Percentiles rank a stretch among this genome's conserved stretches.
Conservation (phyloP, 2,329 filamentous ascomycete genomes). For the Penicillium corylophilum region DNA sequence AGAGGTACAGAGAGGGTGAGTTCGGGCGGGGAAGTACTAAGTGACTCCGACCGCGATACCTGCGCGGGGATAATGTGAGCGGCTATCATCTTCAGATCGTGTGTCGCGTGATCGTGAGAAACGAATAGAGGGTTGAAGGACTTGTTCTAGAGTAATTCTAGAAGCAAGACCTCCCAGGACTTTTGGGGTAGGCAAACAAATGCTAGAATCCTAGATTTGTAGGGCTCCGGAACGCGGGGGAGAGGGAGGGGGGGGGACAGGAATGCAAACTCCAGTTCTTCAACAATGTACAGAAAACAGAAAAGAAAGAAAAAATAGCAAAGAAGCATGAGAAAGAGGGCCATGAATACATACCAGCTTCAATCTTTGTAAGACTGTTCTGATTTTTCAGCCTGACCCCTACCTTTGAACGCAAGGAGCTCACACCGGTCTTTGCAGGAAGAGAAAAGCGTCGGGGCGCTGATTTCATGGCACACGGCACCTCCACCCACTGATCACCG, state of each 20-base stretch:
- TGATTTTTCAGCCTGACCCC: slow-evolving; percentile 5
- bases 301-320: neutral
- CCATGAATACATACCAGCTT: slow-evolving; percentile 7
- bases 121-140: neutral
- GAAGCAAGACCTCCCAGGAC: neutral
- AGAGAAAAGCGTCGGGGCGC: slow-evolving; percentile 20
- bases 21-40: slow-evolving; percentile 22
- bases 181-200: neutral
- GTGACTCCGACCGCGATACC: slow-evolving; percentile 26
- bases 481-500: slow-evolving; percentile 23
- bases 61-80: slow-evolving; percentile 32
- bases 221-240: neutral
- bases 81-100: slow-evolving; percentile 27
- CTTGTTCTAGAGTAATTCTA: neutral
- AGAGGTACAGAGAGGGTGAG: slow-evolving; percentile 20
- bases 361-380: slow-evolving; percentile 11
- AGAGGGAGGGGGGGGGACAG: slow-evolving; percentile 5
- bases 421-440: slow-evolving; percentile 22
- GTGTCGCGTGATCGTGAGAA: slow-evolving; percentile 8
- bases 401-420: slow-evolving; percentile 22
- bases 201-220: neutral
- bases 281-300: neutral
- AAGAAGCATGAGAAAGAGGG: neutral
- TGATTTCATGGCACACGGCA: slow-evolving; percentile 26
- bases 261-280: neutral